Evolutionary conservation across 108 stramenopile genomes (phyloP).

Genomic region (Cyclotella kingstonii): DNA sequence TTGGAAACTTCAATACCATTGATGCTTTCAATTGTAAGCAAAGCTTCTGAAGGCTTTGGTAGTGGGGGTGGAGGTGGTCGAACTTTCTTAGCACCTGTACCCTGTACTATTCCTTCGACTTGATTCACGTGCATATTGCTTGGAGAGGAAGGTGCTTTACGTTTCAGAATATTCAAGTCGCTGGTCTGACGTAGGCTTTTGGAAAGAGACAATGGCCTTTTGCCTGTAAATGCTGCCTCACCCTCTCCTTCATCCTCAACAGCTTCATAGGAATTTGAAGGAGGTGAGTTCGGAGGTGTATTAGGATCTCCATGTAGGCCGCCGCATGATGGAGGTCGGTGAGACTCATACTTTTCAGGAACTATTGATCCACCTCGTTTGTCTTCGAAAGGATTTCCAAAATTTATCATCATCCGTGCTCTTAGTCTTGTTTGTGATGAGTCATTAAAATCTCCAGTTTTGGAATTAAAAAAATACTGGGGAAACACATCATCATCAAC

Average conservation of each 20-base stretch:
- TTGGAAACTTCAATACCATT: no score
- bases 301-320: slow-evolving; percentile 29
- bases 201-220: slow-evolving; percentile 29
- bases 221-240: slow-evolving; percentile 75
- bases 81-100: background rate
- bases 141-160: background rate
- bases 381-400: slow-evolving; percentile 80
- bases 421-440: slow-evolving; percentile 58
- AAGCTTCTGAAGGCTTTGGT: background rate
- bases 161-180: slow-evolving; percentile 12
- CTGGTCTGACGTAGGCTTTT: slow-evolving; percentile 12
- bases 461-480: slow-evolving; percentile 61
- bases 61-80: slow-evolving; percentile 29
- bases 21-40: no score
- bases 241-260: slow-evolving; percentile 68
- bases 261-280: slow-evolving; percentile 58
- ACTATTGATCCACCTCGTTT: slow-evolving; percentile 68
- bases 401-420: slow-evolving; percentile 66
- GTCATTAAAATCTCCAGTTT: slow-evolving; percentile 73
- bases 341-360: slow-evolving; percentile 54
- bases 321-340: slow-evolving; percentile 52
- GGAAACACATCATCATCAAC: slow-evolving; percentile 83
- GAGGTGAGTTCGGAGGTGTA: slow-evolving; percentile 74
- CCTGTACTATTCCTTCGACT: background rate
- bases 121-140: no score